Evolutionary conservation across 73 alveolate species (phyloP), one percentile per base, ranked within the genome.

Genomic region (Durusdinium trenchii): DNA sequence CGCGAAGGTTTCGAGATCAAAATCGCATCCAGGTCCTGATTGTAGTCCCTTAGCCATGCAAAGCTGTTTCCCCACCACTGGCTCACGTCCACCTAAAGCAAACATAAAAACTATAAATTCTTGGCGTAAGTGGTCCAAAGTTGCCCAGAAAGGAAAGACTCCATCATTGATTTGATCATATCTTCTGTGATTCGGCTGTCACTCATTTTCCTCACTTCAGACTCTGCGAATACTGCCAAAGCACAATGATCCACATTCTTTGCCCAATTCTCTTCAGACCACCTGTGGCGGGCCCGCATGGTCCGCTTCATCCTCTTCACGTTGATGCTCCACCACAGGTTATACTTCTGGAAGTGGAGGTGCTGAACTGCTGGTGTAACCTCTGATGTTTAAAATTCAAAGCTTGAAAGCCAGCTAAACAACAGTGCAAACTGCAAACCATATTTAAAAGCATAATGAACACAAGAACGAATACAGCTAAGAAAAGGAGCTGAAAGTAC

Each of bases 21-120:
- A 30, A 57, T 16, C 18, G 95, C 95, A 23, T 86, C 95, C 43
- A 86, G 9, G 61, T 86, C 95, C 60, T 86, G 95, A 20, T 79
- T 57, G 95, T 86, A 86, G 46, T 86, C 95, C 95, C 95, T 86
- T 43, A 32, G 86, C 10, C 12, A 1, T 57, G 12, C n/a, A n/a
- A n/a, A n/a, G n/a, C n/a, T n/a, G n/a, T n/a, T n/a, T n/a, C n/a
- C n/a, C n/a, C n/a, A n/a, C n/a, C n/a, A n/a, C n/a, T n/a, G n/a
- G n/a, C n/a, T n/a, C n/a, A n/a, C n/a, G n/a, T n/a, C n/a, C n/a
- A n/a, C n/a, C n/a, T n/a, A n/a, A n/a, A n/a, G n/a, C n/a, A n/a
- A n/a, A 12, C 36, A 40, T 6, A 2, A 76, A 43, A 76, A 43
- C 28, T 47, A 43, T 46, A 28, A 28, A 12, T 16, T n/a, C n/a